Evolutionary conservation across 345 rosid species (phyloP), one percentile per base, ranked within the genome.

Genomic region (Boechera retrofracta): DNA sequence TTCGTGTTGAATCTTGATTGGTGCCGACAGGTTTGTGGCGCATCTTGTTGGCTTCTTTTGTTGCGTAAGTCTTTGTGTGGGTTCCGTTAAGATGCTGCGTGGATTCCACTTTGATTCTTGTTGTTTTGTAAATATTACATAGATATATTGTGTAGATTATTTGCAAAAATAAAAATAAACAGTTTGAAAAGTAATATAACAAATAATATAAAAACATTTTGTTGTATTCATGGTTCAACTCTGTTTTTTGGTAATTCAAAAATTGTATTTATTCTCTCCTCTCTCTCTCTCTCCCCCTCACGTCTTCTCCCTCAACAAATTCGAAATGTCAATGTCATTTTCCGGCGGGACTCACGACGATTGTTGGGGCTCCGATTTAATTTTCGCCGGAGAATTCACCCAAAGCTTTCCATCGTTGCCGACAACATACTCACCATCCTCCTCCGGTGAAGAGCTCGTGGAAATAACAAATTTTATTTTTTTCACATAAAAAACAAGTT

Each of bases 321-420:
- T 58, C 28, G 1, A 48, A 72, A 77, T 72, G 81, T 72, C 81
- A 78, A 78, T 29, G 33, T 21, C 77, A 39, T 39, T 58, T 41
- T 31, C 82, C 53, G 32, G 60, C 44, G 83, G 71, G 3, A 80
- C 39, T 47, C 91, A 84, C 73, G 89, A 81, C 61, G 88, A 94
- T 72, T 87, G 89, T 0, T 90, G 91, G 91, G 85, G 84, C 16
- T 86, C 98, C 24, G 94, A 91, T 67, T 21, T 86, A 0, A 57
- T 86, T 69, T 86, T 94, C 35, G 35, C 44, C 36, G 77, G 64
- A 12, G 82, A 82, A 55, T 49, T 74, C 11, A 42, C 76, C 1
- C 42, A 63, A 36, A 88, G 91, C 58, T 79, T 60, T 12, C 79
- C 74, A 9, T 75, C 84, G 0, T 88, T 93, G 0, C 90, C 91